These are phyloP conservation scores for Russula virescens DNA, from an alignment of 768 basidiomycete genomes.

Conservation along the genomic window DNA sequence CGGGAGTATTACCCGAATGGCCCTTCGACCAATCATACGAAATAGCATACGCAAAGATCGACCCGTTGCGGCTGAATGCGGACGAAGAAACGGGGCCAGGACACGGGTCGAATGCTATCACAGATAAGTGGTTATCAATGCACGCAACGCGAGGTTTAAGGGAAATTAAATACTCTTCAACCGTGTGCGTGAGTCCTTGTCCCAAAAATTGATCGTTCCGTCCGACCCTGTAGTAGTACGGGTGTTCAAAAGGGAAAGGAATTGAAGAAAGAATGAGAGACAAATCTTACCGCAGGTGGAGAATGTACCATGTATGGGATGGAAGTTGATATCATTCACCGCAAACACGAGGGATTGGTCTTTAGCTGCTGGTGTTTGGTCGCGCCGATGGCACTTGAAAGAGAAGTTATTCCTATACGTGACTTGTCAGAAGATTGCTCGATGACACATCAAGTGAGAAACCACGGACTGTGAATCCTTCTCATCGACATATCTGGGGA, in stretches of 20 bases:
- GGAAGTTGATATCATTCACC: constrained; percentile 54
- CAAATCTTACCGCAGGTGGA: constrained; percentile 33
- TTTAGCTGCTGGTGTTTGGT: constrained; percentile 32
- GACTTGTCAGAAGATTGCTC: neutral
- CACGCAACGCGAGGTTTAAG: neutral
- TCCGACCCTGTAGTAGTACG: constrained; percentile 51
- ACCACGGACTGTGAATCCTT: constrained; percentile 59
- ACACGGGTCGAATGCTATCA: constrained; percentile 63
- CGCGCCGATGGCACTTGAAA: constrained; percentile 48
- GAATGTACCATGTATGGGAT: constrained; percentile 50
- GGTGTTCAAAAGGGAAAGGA: neutral
- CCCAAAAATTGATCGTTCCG: constrained; percentile 90
- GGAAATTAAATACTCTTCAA: constrained; percentile 63
- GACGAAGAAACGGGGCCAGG: constrained; percentile 75
- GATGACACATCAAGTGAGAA: constrained; percentile 5
- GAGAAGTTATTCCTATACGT: constrained; percentile 46
- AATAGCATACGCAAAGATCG: constrained; percentile 86
- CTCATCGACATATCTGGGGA: constrained; percentile 73
- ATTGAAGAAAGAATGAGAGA: too few species aligned
- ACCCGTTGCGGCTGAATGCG: constrained; percentile 82
- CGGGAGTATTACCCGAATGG: constrained; percentile 73
- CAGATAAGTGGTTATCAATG: neutral
- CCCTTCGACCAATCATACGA: constrained; percentile 96
- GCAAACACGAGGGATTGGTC: constrained; percentile 46
- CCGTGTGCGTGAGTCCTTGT: constrained; percentile 87